Percentiles rank a stretch among this genome's conserved stretches.
phyloP scores from a whole-genome alignment of 441 rosid species.

The Hura crepitans region DNA sequence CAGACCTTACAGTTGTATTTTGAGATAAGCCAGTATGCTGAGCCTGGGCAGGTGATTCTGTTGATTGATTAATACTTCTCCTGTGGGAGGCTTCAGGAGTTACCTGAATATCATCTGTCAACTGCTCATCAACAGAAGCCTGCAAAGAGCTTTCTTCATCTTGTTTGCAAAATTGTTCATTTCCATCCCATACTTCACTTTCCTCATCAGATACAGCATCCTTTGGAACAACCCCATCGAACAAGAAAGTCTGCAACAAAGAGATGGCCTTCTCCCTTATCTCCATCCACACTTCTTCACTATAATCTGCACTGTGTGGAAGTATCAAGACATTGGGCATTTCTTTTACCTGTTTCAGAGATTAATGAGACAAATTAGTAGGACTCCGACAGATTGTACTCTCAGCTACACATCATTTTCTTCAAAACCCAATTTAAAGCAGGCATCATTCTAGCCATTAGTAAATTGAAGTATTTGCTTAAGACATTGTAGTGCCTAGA shows the following conservation, averaged over 20 bases:
- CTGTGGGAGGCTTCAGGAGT: constrained; percentile 49
- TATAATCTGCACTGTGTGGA: constrained; percentile 97
- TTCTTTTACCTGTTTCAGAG: constrained; percentile 74
- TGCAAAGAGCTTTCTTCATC: constrained; percentile 44
- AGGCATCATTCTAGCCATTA: neutral
- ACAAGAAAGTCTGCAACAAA: constrained; percentile 71
- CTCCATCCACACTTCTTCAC: constrained; percentile 99
- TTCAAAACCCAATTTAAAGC: neutral
- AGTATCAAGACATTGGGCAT: constrained; percentile 97
- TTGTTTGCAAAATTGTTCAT: constrained; percentile 33
- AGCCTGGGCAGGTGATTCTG: constrained; percentile 50
- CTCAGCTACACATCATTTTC: neutral
- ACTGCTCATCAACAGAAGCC: constrained; percentile 47
- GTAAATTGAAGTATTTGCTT: neutral
- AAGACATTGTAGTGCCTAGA: neutral
- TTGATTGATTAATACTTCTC: constrained; percentile 37
- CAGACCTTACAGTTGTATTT: constrained; percentile 40
- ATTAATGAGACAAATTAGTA: constrained; percentile 10
- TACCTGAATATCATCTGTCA: constrained; percentile 42
- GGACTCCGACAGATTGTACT: neutral
- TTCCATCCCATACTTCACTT: constrained; percentile 55
- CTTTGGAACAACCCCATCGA: constrained; percentile 66
- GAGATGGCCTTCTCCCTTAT: constrained; percentile 88
- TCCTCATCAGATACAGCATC: constrained; percentile 71
- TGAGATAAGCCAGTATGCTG: constrained; percentile 52